phyloP scores from a whole-genome alignment of 805 yeast species.

The Grigorovia jiainica region DNA sequence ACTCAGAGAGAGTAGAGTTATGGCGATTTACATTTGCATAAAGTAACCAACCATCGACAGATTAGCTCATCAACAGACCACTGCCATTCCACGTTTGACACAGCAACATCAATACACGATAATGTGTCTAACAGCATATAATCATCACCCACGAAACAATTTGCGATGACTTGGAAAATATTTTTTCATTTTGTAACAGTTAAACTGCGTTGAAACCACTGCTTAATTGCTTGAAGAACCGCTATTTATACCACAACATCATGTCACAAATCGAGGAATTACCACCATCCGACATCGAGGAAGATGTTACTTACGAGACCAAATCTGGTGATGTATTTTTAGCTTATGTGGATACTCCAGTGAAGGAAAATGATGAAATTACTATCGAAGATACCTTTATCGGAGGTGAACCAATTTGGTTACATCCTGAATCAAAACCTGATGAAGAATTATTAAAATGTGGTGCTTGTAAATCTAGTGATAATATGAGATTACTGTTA shows the following conservation, averaged over 20 bases:
- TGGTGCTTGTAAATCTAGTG: constrained; percentile 44
- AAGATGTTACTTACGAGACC: constrained; percentile 9
- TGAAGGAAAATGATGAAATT: constrained; percentile 37
- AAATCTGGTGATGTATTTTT: constrained; percentile 36
- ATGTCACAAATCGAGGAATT: constrained; percentile 3
- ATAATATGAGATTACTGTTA: constrained; percentile 53
- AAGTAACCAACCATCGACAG: no score
- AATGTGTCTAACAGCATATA: neutral
- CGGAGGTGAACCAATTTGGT: constrained; percentile 75
- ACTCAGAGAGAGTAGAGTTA: no score
- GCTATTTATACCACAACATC: constrained; percentile 9
- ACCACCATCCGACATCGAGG: constrained; percentile 18
- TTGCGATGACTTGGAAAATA: neutral
- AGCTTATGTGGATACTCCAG: constrained; percentile 60
- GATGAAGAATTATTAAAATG: constrained; percentile 46
- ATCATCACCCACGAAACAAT: neutral
- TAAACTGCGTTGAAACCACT: neutral
- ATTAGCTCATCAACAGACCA: no score
- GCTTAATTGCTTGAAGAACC: constrained; percentile 2
- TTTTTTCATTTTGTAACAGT: neutral
- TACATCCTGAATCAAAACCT: constrained; percentile 52
- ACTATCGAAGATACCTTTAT: constrained; percentile 61
- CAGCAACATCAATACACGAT: no score
- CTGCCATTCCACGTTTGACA: no score
- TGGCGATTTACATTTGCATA: no score